Conservation (phyloP, 371 early-diverging fungal species). For the Saksenaea oblongispora region DNA sequence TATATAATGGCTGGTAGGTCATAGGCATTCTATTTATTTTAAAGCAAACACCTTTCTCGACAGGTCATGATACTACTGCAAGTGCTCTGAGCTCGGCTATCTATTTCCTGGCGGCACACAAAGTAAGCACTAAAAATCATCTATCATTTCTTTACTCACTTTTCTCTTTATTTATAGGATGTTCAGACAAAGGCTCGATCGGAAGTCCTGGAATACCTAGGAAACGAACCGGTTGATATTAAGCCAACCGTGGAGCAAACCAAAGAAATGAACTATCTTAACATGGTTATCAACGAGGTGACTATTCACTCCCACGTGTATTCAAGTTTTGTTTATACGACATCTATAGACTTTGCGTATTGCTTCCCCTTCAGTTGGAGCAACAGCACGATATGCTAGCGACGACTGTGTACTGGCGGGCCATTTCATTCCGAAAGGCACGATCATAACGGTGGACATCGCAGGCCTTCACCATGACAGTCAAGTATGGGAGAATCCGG, state of each 20-base stretch:
- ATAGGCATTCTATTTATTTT: background rate
- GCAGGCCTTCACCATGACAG: conserved; percentile 13
- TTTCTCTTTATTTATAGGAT: conserved; percentile 10
- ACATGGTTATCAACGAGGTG: conserved; percentile 37
- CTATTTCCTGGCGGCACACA: conserved; percentile 35
- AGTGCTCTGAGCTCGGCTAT: conserved; percentile 42
- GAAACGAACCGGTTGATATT: conserved; percentile 37
- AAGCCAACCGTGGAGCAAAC: conserved; percentile 49
- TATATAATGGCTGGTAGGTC: background rate
- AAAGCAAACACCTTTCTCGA: background rate
- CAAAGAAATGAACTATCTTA: conserved; percentile 42
- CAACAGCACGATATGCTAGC: background rate
- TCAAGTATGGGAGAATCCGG: conserved; percentile 27
- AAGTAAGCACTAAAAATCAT: background rate
- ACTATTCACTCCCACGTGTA: background rate
- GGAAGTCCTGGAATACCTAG: conserved; percentile 51
- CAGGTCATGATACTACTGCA: conserved; percentile 55
- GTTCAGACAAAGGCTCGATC: conserved; percentile 49
- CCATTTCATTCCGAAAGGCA: conserved; percentile 9
- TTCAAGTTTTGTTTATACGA: conserved; percentile 24
- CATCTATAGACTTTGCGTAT: conserved; percentile 18
- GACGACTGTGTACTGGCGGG: conserved; percentile 9
- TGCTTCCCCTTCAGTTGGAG: conserved; percentile 2
- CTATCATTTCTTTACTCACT: background rate
- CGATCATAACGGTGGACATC: conserved; percentile 1